Evolutionary conservation across 176 grass and related monocot species (phyloP).

Genomic region (Triticum timopheevii): DNA sequence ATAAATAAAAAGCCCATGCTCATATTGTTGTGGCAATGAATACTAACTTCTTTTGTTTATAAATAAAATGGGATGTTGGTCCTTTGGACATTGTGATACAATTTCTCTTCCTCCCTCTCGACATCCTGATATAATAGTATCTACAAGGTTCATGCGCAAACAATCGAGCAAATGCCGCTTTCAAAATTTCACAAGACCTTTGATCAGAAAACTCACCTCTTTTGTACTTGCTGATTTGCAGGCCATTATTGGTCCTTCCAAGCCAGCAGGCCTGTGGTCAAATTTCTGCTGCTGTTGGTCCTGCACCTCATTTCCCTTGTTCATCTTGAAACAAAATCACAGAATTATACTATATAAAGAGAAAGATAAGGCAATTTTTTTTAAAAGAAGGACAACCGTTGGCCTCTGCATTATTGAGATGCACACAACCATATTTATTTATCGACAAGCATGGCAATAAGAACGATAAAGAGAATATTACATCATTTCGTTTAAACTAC

Average conservation of each 20-base stretch:
- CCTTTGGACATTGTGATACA: slow-evolving; percentile 6
- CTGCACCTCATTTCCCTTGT: slow-evolving; percentile 25
- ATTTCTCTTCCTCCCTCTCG: slow-evolving; percentile 10
- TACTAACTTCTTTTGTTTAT: background rate
- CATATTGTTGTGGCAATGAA: slow-evolving; percentile 34
- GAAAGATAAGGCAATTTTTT: background rate
- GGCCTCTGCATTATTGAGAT: background rate
- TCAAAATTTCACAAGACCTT: background rate
- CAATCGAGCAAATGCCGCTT: background rate
- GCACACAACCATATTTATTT: background rate
- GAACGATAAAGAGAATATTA: background rate
- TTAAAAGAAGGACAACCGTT: background rate
- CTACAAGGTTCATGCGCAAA: background rate
- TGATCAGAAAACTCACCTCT: slow-evolving; percentile 50
- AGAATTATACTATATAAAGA: background rate
- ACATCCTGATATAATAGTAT: background rate
- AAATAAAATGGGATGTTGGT: slow-evolving; percentile 23
- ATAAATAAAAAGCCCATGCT: slow-evolving; percentile 21
- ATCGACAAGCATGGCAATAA: background rate
- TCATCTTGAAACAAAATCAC: slow-evolving; percentile 6
- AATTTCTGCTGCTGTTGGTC: slow-evolving; percentile 42
- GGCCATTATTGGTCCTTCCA: slow-evolving; percentile 60
- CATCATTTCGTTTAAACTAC: background rate
- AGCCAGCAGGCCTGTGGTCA: slow-evolving; percentile 45
- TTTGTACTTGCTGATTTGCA: slow-evolving; percentile 49